phyloP scores from a whole-genome alignment of 805 yeast species.

The Zygoascus flipseniorum region DNA sequence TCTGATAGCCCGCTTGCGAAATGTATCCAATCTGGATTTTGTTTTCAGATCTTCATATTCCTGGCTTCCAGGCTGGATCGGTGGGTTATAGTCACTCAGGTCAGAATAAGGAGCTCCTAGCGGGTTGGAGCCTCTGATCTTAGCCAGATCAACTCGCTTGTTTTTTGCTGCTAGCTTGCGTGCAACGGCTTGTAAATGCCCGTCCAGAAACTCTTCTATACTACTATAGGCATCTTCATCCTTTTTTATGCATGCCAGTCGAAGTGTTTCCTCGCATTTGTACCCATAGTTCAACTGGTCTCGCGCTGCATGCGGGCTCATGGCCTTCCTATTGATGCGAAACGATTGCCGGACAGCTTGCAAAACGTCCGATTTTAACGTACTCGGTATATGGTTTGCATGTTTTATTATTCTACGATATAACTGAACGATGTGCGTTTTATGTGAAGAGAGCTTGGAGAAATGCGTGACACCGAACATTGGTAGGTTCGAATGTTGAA shows the following conservation, averaged over 20 bases:
- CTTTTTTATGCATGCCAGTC: background rate
- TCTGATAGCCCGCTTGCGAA: slow-evolving; percentile 3
- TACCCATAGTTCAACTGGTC: slow-evolving; percentile 5
- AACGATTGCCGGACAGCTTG: background rate
- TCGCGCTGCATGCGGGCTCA: slow-evolving; percentile 1
- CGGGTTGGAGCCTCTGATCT: background rate
- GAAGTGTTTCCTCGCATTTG: slow-evolving; percentile 8
- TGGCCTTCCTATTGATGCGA: background rate
- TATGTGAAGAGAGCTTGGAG: slow-evolving; percentile 8
- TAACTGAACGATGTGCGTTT: slow-evolving; percentile 7
- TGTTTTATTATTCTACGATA: slow-evolving; percentile 7
- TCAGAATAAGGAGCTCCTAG: background rate
- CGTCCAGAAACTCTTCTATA: background rate
- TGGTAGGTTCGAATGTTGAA: no score
- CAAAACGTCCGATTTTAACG: background rate
- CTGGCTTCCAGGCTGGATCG: background rate
- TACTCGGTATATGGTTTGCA: slow-evolving; percentile 6
- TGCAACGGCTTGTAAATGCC: background rate
- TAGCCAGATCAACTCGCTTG: background rate
- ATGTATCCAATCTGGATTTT: slow-evolving; percentile 1
- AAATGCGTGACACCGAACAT: slow-evolving; percentile 8
- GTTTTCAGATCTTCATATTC: background rate
- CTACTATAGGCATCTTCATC: background rate
- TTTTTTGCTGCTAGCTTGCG: background rate
- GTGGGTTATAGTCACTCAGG: background rate